Base-by-base conservation (phyloP, 495 filamentous ascomycete genomes). In the Amniculicola lignicola region DNA sequence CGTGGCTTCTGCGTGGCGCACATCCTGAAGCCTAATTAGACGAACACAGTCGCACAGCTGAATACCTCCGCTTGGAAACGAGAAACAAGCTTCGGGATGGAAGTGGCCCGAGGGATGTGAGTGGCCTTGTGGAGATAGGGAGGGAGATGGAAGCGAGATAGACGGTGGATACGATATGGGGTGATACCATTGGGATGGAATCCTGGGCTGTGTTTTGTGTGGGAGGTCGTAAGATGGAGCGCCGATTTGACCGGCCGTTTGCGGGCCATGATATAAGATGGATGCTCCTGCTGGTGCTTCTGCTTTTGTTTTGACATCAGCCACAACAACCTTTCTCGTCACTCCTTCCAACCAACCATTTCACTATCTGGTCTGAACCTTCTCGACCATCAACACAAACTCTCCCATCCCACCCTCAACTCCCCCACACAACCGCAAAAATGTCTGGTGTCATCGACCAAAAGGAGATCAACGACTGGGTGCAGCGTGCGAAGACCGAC, bases 401-500 rank as follows among this genome's bases (percentile, higher is more conserved):
- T 7, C 16, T 35, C 2, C 25, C 19, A 11, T 21, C 11, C 21
- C 18, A 6, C 22, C 6, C 5, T 16, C 46, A 50, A 2, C 24
- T 35, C 1, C 6, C 15, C n/a, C n/a, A 5, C 7, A 42, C 41
- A 11, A 35, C 14, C 19, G 22, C 15, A 37, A 24, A 15, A 22
- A 38, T 46, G 29, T 19, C 51, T 21, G 29, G 39, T 46, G 24
- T 36, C 29, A 33, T 54, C 53, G 54, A 65, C 59, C 44, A 69
- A 28, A 38, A 59, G 25, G 69, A 74, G 46, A 44, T 72, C 24
- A 55, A 65, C 33, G 56, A 65, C 19, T 72, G 69, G 71, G 69
- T 61, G 45, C 25, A 58, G 19, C 65, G 63, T 21, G 47, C 71
- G 57, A 72, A 74, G 49, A 56, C 63, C 12, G 62, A 62, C 24